Conservation (phyloP, 2,329 filamentous ascomycete genomes). For the Claviceps purpurea region DNA sequence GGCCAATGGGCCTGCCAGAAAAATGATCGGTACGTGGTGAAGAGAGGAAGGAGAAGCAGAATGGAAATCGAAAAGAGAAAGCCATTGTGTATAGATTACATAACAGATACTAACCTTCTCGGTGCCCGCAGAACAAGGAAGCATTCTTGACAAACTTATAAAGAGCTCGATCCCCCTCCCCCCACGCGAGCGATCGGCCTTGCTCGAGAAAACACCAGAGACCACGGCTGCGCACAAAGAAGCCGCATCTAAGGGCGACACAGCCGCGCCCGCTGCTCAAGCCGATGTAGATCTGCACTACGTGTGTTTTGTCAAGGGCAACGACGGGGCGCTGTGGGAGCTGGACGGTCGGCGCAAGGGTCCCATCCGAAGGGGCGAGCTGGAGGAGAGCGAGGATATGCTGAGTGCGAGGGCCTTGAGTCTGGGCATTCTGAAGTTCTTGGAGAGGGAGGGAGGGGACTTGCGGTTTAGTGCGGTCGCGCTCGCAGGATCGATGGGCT, state of each 20-base stretch:
- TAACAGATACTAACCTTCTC: not conserved
- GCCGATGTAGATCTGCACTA: slow-evolving; percentile 88
- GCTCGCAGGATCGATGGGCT: slow-evolving; percentile 38
- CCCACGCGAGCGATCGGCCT: slow-evolving; percentile 50
- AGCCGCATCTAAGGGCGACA: slow-evolving; percentile 68
- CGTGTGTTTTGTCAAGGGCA: slow-evolving; percentile 77
- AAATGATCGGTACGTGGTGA: slow-evolving; percentile 38
- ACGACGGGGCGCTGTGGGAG: slow-evolving; percentile 50
- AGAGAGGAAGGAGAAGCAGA: not conserved
- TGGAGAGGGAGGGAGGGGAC: slow-evolving; percentile 41
- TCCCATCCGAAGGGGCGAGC: slow-evolving; percentile 38
- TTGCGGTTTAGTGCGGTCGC: slow-evolving; percentile 47
- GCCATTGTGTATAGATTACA: not conserved
- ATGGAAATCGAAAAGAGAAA: not conserved
- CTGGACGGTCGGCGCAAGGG: slow-evolving; percentile 46
- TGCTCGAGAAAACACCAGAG: slow-evolving; percentile 64
- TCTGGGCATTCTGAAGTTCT: slow-evolving; percentile 48
- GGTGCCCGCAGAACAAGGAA: slow-evolving; percentile 26
- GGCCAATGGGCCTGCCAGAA: slow-evolving; percentile 58
- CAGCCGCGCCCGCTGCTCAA: slow-evolving; percentile 61
- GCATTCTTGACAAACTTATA: slow-evolving; percentile 52
- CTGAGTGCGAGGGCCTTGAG: slow-evolving; percentile 62
- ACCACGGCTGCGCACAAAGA: slow-evolving; percentile 68
- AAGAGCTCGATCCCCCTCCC: slow-evolving; percentile 55
- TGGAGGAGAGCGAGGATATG: slow-evolving; percentile 53